Evolutionary conservation across 2,329 filamentous ascomycete species (phyloP), one percentile per base, ranked within the genome.

Genomic region (Pseudogymnoascus destructans): DNA sequence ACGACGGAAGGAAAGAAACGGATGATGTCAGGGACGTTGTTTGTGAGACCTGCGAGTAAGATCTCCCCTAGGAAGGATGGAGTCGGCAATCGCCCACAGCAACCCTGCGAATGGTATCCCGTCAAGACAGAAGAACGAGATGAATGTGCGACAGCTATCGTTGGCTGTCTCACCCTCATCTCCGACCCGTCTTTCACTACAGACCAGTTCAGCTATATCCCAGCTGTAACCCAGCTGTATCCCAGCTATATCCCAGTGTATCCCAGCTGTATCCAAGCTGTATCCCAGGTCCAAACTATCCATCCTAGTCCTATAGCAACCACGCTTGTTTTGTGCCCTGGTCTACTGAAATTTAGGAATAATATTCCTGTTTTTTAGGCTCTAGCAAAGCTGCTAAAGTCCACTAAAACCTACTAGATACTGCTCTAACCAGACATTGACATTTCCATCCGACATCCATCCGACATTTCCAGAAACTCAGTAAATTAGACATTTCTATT

Each of bases 41-140:
- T 6, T 49, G 17, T 42, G 38, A 42, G 38, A 42, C 38, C 17
- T 21, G 17, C 38, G 38, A 42, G 38, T 15, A 27, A 49, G 23
- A 49, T 49, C 42, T 49, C 6, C 6, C 40, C 21, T 11, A 10
- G 19, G 40, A 25, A 49, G 21, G 42, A 49, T 49, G 42, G n/a
- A 49, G 23, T 27, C 42, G 23, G n/a, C 42, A 49, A 49, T 49
- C 42, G 42, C 8, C 42, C 42, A 49, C n/a, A 49, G n/a, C 42
- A 49, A 27, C 42, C 42, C 23, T 49, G 42, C 42, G 42, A 49
- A 27, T 49, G 8, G 11, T 27, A 27, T 27, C 23, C 7, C 42
- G 23, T 49, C 23, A n/a, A 46, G 42, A 30, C 42, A 49, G 23
- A 23, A 49, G 42, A 49, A 49, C 10, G 23, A 49, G 42, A 49